phyloP scores from a whole-genome alignment of 1,284 basidiomycete species.

The Rhodotorula sp. region DNA sequence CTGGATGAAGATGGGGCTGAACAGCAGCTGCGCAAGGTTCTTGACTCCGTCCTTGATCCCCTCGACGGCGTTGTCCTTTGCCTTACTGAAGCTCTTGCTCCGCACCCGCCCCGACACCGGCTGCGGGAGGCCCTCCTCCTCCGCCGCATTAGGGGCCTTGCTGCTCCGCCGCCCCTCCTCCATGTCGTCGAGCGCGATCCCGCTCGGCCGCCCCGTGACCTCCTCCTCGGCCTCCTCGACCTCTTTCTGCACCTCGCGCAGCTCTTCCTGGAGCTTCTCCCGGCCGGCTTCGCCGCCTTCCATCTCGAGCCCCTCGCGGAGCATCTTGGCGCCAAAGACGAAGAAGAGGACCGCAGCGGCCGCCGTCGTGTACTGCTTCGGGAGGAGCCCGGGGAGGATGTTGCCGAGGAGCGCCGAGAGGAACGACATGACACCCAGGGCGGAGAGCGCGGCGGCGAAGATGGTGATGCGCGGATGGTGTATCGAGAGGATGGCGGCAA shows the following conservation, averaged over 20 bases:
- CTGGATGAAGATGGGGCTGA: conserved; percentile 93
- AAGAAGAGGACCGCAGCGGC: conserved; percentile 79
- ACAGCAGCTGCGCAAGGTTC: conserved; percentile 77
- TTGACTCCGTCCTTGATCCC: conserved; percentile 65
- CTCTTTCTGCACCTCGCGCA: conserved; percentile 66
- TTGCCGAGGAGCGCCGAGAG: conserved; percentile 85
- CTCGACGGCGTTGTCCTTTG: conserved; percentile 23
- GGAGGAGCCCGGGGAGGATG: conserved; percentile 77
- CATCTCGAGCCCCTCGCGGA: conserved; percentile 77
- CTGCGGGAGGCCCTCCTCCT: conserved; percentile 11
- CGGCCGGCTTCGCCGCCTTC: conserved; percentile 63
- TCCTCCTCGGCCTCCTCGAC: conserved; percentile 82
- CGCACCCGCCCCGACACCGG: conserved; percentile 16
- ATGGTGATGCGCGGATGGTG: conserved; percentile 83
- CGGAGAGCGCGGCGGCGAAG: conserved; percentile 84
- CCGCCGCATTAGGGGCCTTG: background rate
- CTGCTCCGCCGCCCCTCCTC: conserved; percentile 40
- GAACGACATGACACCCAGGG: conserved; percentile 87
- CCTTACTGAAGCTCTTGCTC: conserved; percentile 16
- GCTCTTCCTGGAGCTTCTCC: conserved; percentile 74
- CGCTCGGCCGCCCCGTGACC: conserved; percentile 53
- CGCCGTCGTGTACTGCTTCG: conserved; percentile 74
- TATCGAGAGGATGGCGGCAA: conserved; percentile 94
- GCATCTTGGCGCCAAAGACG: conserved; percentile 82
- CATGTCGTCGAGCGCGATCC: conserved; percentile 28